These are phyloP conservation scores for Pythium aquatile DNA, from an alignment of 352 stramenopile species.

Conservation along the genomic window DNA sequence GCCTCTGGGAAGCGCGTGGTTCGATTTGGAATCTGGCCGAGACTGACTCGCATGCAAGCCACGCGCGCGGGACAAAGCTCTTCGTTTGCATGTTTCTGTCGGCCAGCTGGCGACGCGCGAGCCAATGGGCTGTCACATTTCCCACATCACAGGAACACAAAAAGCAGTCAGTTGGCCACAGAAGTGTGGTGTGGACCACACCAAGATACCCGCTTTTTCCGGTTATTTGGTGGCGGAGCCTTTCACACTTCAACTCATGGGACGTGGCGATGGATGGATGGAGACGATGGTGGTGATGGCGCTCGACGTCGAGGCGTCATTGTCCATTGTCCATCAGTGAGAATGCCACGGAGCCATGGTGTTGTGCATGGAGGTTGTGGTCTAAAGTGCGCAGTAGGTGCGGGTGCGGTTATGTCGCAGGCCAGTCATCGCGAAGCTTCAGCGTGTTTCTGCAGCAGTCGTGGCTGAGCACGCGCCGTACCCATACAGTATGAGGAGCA, in stretches of 20 bases:
- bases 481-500: too few relatives aligned
- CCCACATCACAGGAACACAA: conserved; percentile 1
- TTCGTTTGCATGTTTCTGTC: conserved; percentile 20
- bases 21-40: conserved; percentile 3
- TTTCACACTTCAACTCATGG: neutral
- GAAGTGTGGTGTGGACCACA: conserved; percentile 9
- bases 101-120: conserved; percentile 1
- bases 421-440: too few relatives aligned
- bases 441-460: too few relatives aligned
- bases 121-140: conserved; percentile 25
- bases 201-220: neutral
- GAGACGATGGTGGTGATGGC: neutral
- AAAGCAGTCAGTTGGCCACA: neutral
- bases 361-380: too few relatives aligned
- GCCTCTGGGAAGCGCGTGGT: neutral
- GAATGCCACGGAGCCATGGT: too few relatives aligned
- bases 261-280: neutral
- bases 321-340: too few relatives aligned
- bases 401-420: too few relatives aligned
- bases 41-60: conserved; percentile 15
- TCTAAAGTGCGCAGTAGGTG: too few relatives aligned
- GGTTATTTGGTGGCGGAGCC: neutral
- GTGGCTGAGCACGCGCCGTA: too few relatives aligned
- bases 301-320: too few relatives aligned
- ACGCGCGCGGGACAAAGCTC: conserved; percentile 8